These are phyloP conservation scores for Trichosporon ovoides DNA, from an alignment of 1,284 basidiomycete species.

Conservation along the genomic window DNA sequence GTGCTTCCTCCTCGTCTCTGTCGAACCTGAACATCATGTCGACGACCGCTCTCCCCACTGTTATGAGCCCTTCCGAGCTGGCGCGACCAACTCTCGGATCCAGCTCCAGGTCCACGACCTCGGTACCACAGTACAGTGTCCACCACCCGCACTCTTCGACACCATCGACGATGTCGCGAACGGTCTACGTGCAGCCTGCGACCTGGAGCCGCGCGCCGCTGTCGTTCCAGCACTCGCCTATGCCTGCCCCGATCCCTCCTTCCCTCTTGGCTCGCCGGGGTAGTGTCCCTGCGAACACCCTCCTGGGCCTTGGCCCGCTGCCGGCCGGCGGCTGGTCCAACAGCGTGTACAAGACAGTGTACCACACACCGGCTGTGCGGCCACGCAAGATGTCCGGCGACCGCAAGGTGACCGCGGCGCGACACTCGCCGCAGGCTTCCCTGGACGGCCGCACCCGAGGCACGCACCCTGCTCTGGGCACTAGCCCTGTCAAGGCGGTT, in stretches of 20 bases:
- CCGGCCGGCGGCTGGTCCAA: neutral
- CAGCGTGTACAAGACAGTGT: slow-evolving; percentile 5
- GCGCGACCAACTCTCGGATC: neutral
- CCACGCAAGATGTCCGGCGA: neutral
- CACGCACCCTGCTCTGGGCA: neutral
- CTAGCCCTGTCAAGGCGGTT: neutral
- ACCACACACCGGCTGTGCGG: slow-evolving; percentile 5
- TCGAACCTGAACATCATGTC: neutral
- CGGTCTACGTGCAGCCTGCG: neutral
- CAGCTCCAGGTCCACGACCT: slow-evolving; percentile 13
- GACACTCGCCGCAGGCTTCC: neutral
- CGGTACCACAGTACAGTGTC: neutral
- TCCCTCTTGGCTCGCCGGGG: slow-evolving; percentile 27
- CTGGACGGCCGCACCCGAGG: neutral
- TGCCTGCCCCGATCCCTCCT: slow-evolving; percentile 29
- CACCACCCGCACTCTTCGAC: no score
- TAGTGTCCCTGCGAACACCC: slow-evolving; percentile 2
- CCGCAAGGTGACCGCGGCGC: neutral
- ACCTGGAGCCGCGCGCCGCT: slow-evolving; percentile 12
- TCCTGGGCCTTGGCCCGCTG: slow-evolving; percentile 1
- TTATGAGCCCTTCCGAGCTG: neutral
- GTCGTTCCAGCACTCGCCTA: slow-evolving; percentile 23
- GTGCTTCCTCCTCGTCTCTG: neutral
- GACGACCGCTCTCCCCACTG: neutral
- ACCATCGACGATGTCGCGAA: slow-evolving; percentile 15